Conservation (phyloP, 352 stramenopile genomes). For the Globisporangium nagaii region DNA sequence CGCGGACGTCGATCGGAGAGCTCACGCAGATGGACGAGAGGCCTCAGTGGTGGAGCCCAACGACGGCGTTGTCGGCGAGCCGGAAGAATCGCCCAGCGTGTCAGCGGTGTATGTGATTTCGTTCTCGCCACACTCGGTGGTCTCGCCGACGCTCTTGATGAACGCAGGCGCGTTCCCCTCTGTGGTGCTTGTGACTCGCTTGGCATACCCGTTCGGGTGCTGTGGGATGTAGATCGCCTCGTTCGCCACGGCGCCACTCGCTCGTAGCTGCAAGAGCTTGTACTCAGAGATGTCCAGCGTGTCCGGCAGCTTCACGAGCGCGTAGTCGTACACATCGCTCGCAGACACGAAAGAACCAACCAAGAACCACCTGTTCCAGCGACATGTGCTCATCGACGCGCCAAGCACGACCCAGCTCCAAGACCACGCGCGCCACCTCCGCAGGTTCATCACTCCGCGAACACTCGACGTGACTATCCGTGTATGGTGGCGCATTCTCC, state of each 20-base stretch:
- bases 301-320: conserved; percentile 45
- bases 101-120: conserved; percentile 43
- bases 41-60: conserved; percentile 53
- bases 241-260: conserved; percentile 22
- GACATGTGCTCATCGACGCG: no score
- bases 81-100: conserved; percentile 39
- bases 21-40: conserved; percentile 28
- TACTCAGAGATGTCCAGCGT: conserved; percentile 28
- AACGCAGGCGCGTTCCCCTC: conserved; percentile 21
- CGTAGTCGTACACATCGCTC: no score
- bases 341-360: no score
- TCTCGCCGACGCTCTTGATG: conserved; percentile 22
- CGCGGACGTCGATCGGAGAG: conserved; percentile 31
- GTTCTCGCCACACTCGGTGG: conserved; percentile 26
- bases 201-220: conserved; percentile 40
- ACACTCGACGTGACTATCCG: no score
- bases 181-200: conserved; percentile 39
- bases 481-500: no score
- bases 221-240: conserved; percentile 65
- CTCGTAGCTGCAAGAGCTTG: conserved; percentile 52
- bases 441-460: no score
- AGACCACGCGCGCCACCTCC: no score
- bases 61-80: conserved; percentile 51
- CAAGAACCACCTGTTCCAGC: no score
- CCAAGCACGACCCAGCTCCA: no score